Conservation (phyloP, 75 land plant species). For the Sequoiadendron giganteum region DNA sequence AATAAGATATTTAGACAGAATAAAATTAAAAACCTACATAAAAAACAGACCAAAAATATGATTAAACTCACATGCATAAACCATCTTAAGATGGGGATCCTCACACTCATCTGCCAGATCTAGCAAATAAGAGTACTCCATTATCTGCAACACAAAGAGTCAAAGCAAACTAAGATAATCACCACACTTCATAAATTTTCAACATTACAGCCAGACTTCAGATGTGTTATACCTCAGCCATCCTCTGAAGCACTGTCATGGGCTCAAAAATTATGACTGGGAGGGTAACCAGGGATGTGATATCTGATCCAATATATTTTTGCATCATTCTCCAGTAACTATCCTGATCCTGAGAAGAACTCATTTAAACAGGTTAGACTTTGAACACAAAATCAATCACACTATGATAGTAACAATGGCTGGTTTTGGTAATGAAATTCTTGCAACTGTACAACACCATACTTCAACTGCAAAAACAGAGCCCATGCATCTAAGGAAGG, state of each 20-base stretch:
- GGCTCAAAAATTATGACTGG: constrained; percentile 99
- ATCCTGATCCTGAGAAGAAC: constrained; percentile 72
- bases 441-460: not conserved
- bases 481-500: no score
- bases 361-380: not conserved
- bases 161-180: constrained; percentile 9
- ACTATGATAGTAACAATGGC: not conserved
- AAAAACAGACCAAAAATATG: constrained; percentile 2
- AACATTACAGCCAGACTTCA: not conserved
- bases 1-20: not conserved
- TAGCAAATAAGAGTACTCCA: constrained; percentile 91
- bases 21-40: not conserved
- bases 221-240: constrained; percentile 84
- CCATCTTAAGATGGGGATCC: constrained; percentile 88
- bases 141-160: constrained; percentile 53
- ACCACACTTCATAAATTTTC: not conserved
- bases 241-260: constrained; percentile 98
- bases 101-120: constrained; percentile 85
- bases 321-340: constrained; percentile 99
- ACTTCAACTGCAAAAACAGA: not conserved
- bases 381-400: not conserved
- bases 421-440: not conserved
- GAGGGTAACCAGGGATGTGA: constrained; percentile 97
- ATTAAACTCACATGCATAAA: constrained; percentile 73
- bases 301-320: constrained; percentile 96